These are phyloP conservation scores for Macadamia tetraphylla DNA, from an alignment of 164 flowering plant species.

Conservation along the genomic window DNA sequence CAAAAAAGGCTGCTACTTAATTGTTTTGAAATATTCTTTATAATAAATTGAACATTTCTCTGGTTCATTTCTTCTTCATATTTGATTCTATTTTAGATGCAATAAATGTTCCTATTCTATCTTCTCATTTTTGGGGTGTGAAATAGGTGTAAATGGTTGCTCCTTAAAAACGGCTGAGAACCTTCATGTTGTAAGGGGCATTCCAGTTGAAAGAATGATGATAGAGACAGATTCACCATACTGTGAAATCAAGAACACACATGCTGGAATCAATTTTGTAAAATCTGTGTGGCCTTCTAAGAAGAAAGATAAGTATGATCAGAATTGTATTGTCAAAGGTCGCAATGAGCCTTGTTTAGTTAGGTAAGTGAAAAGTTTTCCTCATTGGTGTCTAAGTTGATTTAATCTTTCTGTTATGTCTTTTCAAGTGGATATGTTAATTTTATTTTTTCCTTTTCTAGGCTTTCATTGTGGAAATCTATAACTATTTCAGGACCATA, in stretches of 20 bases:
- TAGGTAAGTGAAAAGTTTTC: conserved; percentile 43
- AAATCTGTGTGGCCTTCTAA: conserved; percentile 84
- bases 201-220: conserved; percentile 90
- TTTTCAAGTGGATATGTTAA: not conserved
- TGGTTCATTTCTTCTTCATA: not conserved
- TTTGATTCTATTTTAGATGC: not conserved
- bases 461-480: not conserved
- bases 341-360: conserved; percentile 95
- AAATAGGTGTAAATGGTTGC: conserved; percentile 90
- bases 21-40: too few relatives aligned
- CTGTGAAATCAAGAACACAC: conserved; percentile 91
- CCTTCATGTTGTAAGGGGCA: conserved; percentile 73
- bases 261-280: conserved; percentile 80
- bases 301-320: conserved; percentile 93
- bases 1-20: too few relatives aligned
- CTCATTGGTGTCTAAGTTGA: not conserved
- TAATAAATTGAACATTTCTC: not conserved
- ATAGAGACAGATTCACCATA: conserved; percentile 99
- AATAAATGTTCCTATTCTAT: not conserved
- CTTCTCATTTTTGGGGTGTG: conserved; percentile 7
- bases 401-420: not conserved
- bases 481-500: not conserved
- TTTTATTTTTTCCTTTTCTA: not conserved
- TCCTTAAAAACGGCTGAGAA: conserved; percentile 83
- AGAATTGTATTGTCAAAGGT: conserved; percentile 70